phyloP scores from a whole-genome alignment of 2,329 filamentous ascomycete species.

The Fusarium kyushuense region DNA sequence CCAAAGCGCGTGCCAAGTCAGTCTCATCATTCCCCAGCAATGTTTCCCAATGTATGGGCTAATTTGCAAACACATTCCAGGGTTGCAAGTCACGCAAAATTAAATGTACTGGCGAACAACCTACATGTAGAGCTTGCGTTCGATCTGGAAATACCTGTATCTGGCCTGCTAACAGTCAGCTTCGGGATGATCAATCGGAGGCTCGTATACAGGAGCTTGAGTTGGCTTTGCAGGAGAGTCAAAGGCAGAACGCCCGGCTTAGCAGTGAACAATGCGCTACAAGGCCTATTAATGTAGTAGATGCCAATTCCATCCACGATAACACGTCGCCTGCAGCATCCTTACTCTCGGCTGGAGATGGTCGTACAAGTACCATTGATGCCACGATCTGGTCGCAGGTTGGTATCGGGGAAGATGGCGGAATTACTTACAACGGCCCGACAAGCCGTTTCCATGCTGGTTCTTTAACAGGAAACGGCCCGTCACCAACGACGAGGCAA shows the following conservation, averaged over 20 bases:
- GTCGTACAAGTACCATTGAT: neutral
- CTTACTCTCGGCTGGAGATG: no score
- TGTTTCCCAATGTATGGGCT: neutral
- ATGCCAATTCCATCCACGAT: no score
- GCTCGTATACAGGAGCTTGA: neutral
- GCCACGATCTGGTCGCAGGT: conserved; percentile 6
- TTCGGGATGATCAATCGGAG: neutral
- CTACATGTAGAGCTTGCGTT: neutral
- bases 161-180: neutral
- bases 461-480: neutral
- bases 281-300: no score
- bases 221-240: neutral
- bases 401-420: neutral
- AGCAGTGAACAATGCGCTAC: no score
- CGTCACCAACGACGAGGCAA: neutral
- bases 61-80: neutral
- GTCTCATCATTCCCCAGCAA: neutral
- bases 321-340: no score
- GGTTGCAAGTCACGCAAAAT: neutral
- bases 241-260: neutral
- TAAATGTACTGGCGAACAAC: conserved; percentile 1
- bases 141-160: neutral
- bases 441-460: conserved; percentile 2
- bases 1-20: neutral
- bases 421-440: neutral